Base-by-base conservation (phyloP, 306 rosid species). In the Rosa persica region DNA sequence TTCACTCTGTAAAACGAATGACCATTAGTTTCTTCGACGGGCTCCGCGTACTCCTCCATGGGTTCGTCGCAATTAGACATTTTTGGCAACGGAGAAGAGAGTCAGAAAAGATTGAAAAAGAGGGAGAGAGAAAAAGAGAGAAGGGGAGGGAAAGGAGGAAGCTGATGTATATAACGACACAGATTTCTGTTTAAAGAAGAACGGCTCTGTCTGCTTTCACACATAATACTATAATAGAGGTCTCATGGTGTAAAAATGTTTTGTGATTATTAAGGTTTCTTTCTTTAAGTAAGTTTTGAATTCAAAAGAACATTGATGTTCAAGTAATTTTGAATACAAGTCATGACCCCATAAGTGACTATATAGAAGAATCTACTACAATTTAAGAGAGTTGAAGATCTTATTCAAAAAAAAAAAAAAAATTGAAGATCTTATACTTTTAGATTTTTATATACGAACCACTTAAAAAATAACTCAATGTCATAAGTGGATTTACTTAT, bases 41-140 rank as follows among this genome's bases (percentile, higher is more conserved):
- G 43, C 20, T 65, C 70, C 25, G 0, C 2, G 4, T 69, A 22
- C 40, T 79, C 78, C 70, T 89, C 97, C 48, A 44, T 34, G 36
- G 67, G 70, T 23, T 88, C 89, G 73, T 89, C 97, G 75, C 30
- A 77, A 12, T 81, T 88, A 48, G 97, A 84, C 98, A 88, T 70
- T 0, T 67, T 82, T 20, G 76, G 61, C 12, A 11, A 15, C 23
- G 66, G 27, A 17, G 66, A 7, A 19, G 12, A 52, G n/a, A 49
- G 8, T 16, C 43, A 60, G 16, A 12, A 36, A 60, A 1, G 30
- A n/a, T 57, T 22, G 64, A 15, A 12, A 30, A 11, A 19, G 46
- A 22, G 23, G 47, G 62, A 70, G 72, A 57, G 57, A 34, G 19
- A 12, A 6, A 23, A 34, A 42, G 40, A 48, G 66, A 67, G n/a